Base-by-base conservation (phyloP, 352 stramenopile genomes). In the Globisporangium nodosum region DNA sequence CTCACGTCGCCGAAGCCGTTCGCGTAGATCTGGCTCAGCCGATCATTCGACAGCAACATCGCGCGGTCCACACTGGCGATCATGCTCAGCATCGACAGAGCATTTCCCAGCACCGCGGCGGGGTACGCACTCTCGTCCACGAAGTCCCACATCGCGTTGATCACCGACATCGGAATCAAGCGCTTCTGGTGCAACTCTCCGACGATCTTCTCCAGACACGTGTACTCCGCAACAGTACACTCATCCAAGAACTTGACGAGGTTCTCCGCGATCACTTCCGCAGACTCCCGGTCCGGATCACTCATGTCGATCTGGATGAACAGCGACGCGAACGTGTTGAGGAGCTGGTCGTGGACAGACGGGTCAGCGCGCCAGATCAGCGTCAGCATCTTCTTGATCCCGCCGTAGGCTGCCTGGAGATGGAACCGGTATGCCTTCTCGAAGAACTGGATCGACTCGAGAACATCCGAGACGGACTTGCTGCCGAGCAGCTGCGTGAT, bases 391-490 rank as follows among this genome's bases (percentile, higher is more conserved):
- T 88, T 87, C 65, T 94, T 96, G 69, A 98, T 96, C 16, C 91
- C 93, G 7, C 71, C 76, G 11, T 97, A 78, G 8, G 92, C 92
- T 63, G 90, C 96, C 15, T 82, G 76, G 49, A 98, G 70, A 42
- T 88, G 83, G 54, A 98, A 97, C 63, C 89, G 81, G 48, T 93
- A 86, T 3, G 92, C 92, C 47, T 92, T 87, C 9, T 96, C 89
- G 61, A 98, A 97, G 63, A 98, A 98, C 16, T 90, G 76, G 46
- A 98, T 94, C 18, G 94, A 81, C 66, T 97, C 93, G 13, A 96
- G 83, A 3, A 98, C 90, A 67, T 98, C 96, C 18, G 88, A 96
- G 16, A 85, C 81, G 31, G 92, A 97, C 35, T 89, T 89, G 49
- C 89, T 97, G 5, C 96, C 76, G 2, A 98, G 74, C 46, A 98